Evolutionary conservation across 2,329 filamentous ascomycete species (phyloP).

Genomic region (Falciphora oryzae): DNA sequence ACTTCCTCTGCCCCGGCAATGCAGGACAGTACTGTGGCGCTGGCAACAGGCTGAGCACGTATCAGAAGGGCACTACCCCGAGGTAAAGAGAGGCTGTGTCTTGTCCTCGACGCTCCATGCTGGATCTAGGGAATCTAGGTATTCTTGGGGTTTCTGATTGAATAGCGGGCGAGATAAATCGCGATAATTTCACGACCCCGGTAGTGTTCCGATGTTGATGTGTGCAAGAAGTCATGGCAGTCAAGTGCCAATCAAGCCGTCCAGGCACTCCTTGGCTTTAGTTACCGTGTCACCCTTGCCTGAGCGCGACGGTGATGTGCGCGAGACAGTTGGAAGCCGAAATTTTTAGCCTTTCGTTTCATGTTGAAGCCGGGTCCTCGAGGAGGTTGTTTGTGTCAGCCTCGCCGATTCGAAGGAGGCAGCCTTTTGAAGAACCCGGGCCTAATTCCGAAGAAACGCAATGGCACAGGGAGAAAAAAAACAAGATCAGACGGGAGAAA

Average conservation of each 20-base stretch:
- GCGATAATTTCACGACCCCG: not conserved
- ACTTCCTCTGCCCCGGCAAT: constrained; percentile 35
- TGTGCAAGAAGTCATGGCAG: not conserved
- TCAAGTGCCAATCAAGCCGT: not conserved
- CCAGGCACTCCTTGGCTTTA: not conserved
- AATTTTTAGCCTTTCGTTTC: not conserved
- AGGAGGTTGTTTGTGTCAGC: not conserved
- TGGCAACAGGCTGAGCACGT: constrained; percentile 27
- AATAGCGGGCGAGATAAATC: not conserved
- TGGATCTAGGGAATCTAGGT: not conserved
- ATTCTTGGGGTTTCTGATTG: not conserved
- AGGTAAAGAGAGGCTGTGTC: not conserved
- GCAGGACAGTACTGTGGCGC: constrained; percentile 33
- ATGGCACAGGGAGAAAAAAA: not conserved
- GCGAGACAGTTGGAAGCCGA: not conserved
- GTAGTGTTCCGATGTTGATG: not conserved
- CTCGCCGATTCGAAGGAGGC: not conserved
- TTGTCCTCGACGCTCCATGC: not conserved
- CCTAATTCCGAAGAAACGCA: not conserved
- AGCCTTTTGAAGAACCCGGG: not conserved
- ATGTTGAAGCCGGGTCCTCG: not conserved
- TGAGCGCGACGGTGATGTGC: not conserved
- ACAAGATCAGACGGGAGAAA: not conserved
- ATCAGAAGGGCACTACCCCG: not conserved
- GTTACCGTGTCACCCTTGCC: no score